Conservation (phyloP, 257 asterid species). For the Solanum lignicaule region DNA sequence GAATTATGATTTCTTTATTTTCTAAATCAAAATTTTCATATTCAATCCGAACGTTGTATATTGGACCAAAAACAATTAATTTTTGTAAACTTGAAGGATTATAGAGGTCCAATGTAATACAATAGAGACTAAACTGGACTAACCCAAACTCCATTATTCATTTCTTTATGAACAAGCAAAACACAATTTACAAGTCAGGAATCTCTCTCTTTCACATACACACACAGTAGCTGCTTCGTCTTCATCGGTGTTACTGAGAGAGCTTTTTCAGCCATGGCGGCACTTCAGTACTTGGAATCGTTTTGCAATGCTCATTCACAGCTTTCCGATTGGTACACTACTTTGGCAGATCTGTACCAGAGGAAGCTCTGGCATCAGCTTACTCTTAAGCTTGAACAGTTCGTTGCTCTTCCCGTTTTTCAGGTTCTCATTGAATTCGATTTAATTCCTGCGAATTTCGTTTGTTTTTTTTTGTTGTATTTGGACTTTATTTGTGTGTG, state of each 20-base stretch:
- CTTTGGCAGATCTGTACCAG: slow-evolving; percentile 94
- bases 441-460: background rate
- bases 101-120: background rate
- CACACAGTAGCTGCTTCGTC: background rate
- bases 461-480: background rate
- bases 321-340: slow-evolving; percentile 73
- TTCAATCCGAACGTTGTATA: rapidly evolving
- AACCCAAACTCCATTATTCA: background rate
- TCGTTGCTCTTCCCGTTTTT: slow-evolving; percentile 71
- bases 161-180: background rate
- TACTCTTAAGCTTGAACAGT: slow-evolving; percentile 86
- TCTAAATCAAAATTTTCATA: background rate
- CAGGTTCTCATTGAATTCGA: slow-evolving; percentile 38
- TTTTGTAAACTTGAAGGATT: background rate
- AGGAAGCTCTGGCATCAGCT: slow-evolving; percentile 98
- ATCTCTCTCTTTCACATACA: background rate
- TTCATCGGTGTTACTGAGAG: background rate
- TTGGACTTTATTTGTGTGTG: background rate
- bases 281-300: slow-evolving; percentile 69
- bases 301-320: slow-evolving; percentile 66
- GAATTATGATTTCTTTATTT: no score
- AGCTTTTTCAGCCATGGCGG: slow-evolving; percentile 48
- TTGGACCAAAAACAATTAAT: background rate
- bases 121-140: background rate
- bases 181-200: background rate